These are phyloP conservation scores for Triangularia verruculosa DNA, from an alignment of 2,329 filamentous ascomycete species.

Conservation along the genomic window DNA sequence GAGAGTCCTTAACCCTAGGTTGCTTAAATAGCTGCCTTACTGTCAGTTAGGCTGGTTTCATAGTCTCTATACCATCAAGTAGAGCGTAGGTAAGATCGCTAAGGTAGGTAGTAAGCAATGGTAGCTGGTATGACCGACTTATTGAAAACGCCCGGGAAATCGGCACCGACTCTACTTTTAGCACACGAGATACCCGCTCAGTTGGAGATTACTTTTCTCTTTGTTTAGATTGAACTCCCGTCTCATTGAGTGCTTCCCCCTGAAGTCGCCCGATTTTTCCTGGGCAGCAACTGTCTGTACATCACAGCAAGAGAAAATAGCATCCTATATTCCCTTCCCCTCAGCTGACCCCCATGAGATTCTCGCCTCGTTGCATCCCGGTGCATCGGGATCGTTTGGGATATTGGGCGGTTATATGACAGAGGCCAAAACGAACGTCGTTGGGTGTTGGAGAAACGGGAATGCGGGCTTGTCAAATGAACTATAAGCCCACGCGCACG, in stretches of 20 bases:
- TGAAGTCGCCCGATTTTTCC: neutral
- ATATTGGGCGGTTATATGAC: neutral
- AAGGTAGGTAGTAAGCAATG: no score
- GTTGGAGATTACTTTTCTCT: neutral
- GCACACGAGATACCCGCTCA: neutral
- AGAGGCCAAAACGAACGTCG: neutral
- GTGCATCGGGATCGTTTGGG: neutral
- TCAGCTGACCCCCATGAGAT: neutral
- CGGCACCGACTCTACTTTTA: neutral
- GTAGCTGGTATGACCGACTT: neutral
- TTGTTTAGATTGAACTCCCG: neutral
- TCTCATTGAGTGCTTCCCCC: neutral
- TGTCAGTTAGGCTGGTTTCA: no score
- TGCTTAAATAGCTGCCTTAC: no score
- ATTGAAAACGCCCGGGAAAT: neutral
- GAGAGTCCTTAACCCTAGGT: no score
- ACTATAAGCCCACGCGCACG: neutral
- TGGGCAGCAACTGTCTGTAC: neutral
- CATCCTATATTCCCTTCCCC: neutral
- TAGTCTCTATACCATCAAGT: no score
- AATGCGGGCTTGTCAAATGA: neutral
- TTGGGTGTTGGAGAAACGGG: neutral
- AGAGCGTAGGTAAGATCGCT: no score
- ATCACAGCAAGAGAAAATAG: neutral
- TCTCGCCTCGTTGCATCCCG: constrained; percentile 3